These are phyloP conservation scores for Loxodes magnus DNA, from an alignment of 73 alveolate species.

Conservation along the genomic window DNA sequence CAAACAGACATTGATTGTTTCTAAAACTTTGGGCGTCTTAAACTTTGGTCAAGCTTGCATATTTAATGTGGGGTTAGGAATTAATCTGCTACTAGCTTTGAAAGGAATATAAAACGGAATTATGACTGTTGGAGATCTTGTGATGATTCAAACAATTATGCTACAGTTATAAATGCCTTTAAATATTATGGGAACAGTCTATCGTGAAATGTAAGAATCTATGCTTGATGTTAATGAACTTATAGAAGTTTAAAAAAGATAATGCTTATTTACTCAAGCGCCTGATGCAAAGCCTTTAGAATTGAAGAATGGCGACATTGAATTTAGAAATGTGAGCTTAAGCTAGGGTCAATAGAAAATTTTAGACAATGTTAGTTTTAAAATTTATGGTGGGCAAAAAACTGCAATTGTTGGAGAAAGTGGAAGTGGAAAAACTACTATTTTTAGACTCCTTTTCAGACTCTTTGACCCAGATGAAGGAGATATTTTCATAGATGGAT, in stretches of 20 bases:
- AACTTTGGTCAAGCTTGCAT: constrained; percentile 52
- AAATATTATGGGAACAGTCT: constrained; percentile 55
- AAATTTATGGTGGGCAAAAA: constrained; percentile 46
- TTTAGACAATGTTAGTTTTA: constrained; percentile 32
- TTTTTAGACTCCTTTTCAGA: constrained; percentile 49
- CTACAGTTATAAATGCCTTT: constrained; percentile 49
- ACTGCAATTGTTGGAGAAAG: constrained; percentile 73
- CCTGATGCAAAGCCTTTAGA: constrained; percentile 52
- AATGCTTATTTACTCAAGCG: constrained; percentile 38
- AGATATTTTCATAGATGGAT: constrained; percentile 45
- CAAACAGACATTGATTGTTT: constrained; percentile 18
- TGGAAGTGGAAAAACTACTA: constrained; percentile 74
- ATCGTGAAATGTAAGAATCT: constrained; percentile 67
- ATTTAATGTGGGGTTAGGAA: constrained; percentile 52
- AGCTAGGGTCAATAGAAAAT: constrained; percentile 15
- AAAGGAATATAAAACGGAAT: constrained; percentile 45
- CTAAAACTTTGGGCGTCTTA: constrained; percentile 38
- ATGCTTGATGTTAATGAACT: constrained; percentile 66
- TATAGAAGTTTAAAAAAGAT: constrained; percentile 28
- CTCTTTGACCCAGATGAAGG: constrained; percentile 57
- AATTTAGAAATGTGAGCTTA: constrained; percentile 42
- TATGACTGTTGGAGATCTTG: constrained; percentile 79
- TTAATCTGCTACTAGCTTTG: constrained; percentile 57
- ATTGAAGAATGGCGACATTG: constrained; percentile 52
- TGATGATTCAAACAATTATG: constrained; percentile 62